These are phyloP conservation scores for Saccharum officinarum DNA, from an alignment of 176 grass and related monocot species.

Conservation along the genomic window DNA sequence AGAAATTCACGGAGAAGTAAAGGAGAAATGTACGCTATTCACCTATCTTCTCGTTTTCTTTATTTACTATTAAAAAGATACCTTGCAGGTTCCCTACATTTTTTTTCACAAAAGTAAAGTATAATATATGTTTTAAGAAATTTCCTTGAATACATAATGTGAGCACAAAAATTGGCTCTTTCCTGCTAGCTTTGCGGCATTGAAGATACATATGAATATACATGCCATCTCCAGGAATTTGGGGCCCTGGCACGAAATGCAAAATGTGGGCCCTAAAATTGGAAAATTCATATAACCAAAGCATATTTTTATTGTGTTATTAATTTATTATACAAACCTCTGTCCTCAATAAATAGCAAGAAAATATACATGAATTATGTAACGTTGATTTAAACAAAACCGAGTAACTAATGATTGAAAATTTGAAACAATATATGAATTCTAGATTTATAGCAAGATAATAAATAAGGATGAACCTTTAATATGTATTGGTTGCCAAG, in stretches of 20 bases:
- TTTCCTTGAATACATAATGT: background rate
- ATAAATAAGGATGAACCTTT: background rate
- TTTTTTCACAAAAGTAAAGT: background rate
- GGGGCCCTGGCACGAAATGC: background rate
- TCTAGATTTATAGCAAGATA: background rate
- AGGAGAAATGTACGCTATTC: conserved; percentile 17
- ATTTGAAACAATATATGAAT: background rate
- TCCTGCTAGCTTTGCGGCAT: background rate
- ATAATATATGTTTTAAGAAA: conserved; percentile 30
- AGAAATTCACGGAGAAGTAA: conserved; percentile 43
- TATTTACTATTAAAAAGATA: conserved; percentile 16
- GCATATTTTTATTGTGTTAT: background rate
- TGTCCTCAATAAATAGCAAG: background rate
- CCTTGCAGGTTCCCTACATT: background rate
- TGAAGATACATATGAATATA: background rate
- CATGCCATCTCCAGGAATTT: background rate
- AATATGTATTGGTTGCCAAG: background rate
- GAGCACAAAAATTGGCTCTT: background rate
- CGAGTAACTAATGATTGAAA: background rate
- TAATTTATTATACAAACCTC: background rate
- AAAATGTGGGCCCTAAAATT: background rate
- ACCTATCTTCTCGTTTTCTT: conserved; percentile 34
- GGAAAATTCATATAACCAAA: background rate
- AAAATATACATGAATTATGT: background rate
- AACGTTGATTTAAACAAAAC: background rate